Percentiles rank a stretch among this genome's conserved stretches.
Conservation (phyloP, 768 basidiomycete genomes). For the Symmetrospora coprosmae region DNA sequence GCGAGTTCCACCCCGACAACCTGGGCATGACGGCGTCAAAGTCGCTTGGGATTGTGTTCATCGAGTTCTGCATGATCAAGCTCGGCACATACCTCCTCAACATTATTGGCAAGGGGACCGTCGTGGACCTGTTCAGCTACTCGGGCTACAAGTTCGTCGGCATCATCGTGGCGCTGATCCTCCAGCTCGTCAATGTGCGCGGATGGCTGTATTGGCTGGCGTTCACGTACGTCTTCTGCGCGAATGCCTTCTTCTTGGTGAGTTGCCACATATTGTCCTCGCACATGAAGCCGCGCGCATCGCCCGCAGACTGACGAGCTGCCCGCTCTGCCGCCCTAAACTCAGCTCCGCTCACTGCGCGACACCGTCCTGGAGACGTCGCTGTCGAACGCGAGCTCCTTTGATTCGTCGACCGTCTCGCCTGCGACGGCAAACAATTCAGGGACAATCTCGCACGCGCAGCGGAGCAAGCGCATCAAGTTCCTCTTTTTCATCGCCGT, state of each 20-base stretch:
- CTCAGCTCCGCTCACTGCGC: slow-evolving; percentile 80
- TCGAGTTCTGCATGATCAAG: slow-evolving; percentile 80
- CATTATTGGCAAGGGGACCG: slow-evolving; percentile 53
- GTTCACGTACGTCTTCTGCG: slow-evolving; percentile 71
- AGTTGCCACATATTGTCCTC: slow-evolving; percentile 34
- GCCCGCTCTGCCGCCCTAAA: neutral
- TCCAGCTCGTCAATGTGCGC: slow-evolving; percentile 51
- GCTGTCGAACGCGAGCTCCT: slow-evolving; percentile 54
- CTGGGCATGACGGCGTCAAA: slow-evolving; percentile 74
- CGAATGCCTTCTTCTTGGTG: slow-evolving; percentile 88
- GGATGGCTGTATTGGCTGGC: slow-evolving; percentile 52
- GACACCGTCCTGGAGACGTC: slow-evolving; percentile 82
- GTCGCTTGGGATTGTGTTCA: slow-evolving; percentile 64
- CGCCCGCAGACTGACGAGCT: too few relatives aligned
- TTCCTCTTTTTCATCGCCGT: slow-evolving; percentile 80
- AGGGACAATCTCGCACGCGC: slow-evolving; percentile 57
- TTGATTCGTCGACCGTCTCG: slow-evolving; percentile 30
- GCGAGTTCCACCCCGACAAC: slow-evolving; percentile 72
- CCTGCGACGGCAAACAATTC: slow-evolving; percentile 40
- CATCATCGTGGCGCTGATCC: slow-evolving; percentile 67
- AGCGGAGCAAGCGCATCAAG: slow-evolving; percentile 67
- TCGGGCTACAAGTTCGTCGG: slow-evolving; percentile 97
- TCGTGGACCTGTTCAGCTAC: slow-evolving; percentile 75
- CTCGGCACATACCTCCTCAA: slow-evolving; percentile 86
- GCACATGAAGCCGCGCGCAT: neutral